Conservation (phyloP, 192 early-diverging fungal species). For the Umbelopsis sp. region DNA sequence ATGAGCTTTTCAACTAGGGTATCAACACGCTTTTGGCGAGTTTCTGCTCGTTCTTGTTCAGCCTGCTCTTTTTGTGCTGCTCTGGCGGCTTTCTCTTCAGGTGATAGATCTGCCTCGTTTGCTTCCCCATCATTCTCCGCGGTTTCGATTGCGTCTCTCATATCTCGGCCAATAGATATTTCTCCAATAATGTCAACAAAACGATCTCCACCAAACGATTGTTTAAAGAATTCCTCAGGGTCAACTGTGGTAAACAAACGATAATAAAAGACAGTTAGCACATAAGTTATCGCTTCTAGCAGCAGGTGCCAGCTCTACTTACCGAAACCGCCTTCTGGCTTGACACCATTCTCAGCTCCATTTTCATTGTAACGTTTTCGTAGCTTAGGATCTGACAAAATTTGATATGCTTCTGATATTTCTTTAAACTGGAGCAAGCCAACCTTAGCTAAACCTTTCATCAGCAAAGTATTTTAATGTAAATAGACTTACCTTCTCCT, state of each 20-base stretch:
- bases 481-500: constrained; percentile 24
- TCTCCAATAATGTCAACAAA: constrained; percentile 99
- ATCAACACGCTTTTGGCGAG: constrained; percentile 62
- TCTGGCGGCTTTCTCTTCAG: constrained; percentile 60
- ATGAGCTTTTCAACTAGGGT: constrained; percentile 74
- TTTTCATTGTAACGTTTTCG: constrained; percentile 88
- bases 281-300: too few species aligned
- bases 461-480: neutral
- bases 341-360: constrained; percentile 65
- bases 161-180: constrained; percentile 93
- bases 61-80: constrained; percentile 57
- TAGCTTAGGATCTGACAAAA: constrained; percentile 89
- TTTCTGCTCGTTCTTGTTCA: constrained; percentile 62
- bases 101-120: constrained; percentile 27
- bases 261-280: too few species aligned
- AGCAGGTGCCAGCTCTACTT: constrained; percentile 17
- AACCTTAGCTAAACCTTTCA: neutral
- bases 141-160: constrained; percentile 75
- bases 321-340: constrained; percentile 68
- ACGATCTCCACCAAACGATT: constrained; percentile 96
- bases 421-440: constrained; percentile 72
- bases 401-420: constrained; percentile 96
- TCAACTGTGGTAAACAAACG: constrained; percentile 60
- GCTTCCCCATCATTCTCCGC: constrained; percentile 63
- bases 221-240: constrained; percentile 92